Evolutionary conservation across 177 flowering plant genomes (phyloP).

Genomic region (Vitis hybrid): DNA sequence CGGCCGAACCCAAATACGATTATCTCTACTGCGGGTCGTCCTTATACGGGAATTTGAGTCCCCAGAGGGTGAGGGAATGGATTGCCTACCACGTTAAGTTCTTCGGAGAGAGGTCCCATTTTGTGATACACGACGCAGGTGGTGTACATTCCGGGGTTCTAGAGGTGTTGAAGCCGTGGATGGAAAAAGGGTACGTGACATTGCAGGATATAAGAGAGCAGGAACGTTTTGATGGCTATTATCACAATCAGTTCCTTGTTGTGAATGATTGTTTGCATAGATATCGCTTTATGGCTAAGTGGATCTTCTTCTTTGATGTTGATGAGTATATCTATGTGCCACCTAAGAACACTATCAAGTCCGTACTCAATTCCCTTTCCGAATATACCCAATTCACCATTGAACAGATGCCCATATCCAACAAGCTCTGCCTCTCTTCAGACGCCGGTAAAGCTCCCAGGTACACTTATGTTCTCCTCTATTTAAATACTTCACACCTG

Average conservation of each 20-base stretch:
- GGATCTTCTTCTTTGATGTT: slow-evolving; percentile 95
- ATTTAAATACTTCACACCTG: not conserved
- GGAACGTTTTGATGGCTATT: slow-evolving; percentile 84
- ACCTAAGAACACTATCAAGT: slow-evolving; percentile 43
- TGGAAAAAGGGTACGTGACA: slow-evolving; percentile 79
- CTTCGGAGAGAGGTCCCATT: slow-evolving; percentile 73
- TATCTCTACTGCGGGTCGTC: slow-evolving; percentile 87
- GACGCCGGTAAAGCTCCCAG: slow-evolving; percentile 49
- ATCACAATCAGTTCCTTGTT: slow-evolving; percentile 87
- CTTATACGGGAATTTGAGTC: slow-evolving; percentile 71
- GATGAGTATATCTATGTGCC: slow-evolving; percentile 78
- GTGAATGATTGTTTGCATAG: slow-evolving; percentile 89
- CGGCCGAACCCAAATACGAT: slow-evolving; percentile 62
- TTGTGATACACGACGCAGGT: slow-evolving; percentile 88
- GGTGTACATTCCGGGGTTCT: slow-evolving; percentile 69
- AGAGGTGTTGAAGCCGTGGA: slow-evolving; percentile 89
- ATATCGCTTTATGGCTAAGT: slow-evolving; percentile 61
- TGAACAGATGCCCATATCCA: slow-evolving; percentile 83
- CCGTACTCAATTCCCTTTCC: slow-evolving; percentile 48
- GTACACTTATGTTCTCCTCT: slow-evolving; percentile 25
- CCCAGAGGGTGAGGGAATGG: slow-evolving; percentile 87
- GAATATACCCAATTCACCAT: slow-evolving; percentile 69
- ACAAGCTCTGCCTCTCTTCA: slow-evolving; percentile 52
- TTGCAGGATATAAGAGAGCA: slow-evolving; percentile 80
- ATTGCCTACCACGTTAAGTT: slow-evolving; percentile 80